phyloP scores from a whole-genome alignment of 768 basidiomycete species.

The Lactarius quietus region DNA sequence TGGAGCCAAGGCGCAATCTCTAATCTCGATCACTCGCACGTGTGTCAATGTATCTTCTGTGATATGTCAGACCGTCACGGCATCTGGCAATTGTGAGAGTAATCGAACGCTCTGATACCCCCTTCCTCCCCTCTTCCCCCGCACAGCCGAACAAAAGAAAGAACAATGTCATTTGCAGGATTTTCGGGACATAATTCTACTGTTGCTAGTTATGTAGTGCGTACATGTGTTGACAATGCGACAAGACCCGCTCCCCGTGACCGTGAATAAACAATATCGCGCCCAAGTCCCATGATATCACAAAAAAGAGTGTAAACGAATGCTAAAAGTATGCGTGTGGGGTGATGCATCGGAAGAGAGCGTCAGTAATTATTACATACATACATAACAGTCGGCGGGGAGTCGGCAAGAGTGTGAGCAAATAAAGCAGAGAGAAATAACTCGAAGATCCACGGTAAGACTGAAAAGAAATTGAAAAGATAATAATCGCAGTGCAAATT shows the following conservation, averaged over 20 bases:
- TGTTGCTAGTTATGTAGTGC: conserved; percentile 13
- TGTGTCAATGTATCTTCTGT: background rate
- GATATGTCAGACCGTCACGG: conserved; percentile 10
- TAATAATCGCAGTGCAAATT: background rate
- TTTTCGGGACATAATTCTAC: conserved; percentile 20
- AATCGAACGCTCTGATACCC: background rate
- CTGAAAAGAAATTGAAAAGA: background rate
- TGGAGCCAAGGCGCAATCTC: conserved; percentile 12
- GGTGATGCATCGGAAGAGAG: conserved; percentile 13
- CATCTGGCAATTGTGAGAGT: conserved; percentile 5
- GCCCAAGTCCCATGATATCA: conserved; percentile 12
- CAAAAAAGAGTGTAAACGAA: background rate
- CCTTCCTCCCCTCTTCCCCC: background rate
- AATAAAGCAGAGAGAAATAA: conserved; percentile 6
- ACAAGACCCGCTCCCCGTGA: conserved; percentile 14
- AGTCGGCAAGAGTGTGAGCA: background rate
- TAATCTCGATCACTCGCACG: background rate
- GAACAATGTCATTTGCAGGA: conserved; percentile 16
- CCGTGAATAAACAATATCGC: conserved; percentile 20
- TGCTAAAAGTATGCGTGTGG: conserved; percentile 2
- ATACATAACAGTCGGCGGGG: conserved; percentile 12
- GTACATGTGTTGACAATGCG: conserved; percentile 17
- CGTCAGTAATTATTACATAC: conserved; percentile 23
- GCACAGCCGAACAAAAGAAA: background rate
- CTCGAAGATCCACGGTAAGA: conserved; percentile 7